phyloP scores from a whole-genome alignment of 1,284 basidiomycete genomes.

The Ganoderma boninense region DNA sequence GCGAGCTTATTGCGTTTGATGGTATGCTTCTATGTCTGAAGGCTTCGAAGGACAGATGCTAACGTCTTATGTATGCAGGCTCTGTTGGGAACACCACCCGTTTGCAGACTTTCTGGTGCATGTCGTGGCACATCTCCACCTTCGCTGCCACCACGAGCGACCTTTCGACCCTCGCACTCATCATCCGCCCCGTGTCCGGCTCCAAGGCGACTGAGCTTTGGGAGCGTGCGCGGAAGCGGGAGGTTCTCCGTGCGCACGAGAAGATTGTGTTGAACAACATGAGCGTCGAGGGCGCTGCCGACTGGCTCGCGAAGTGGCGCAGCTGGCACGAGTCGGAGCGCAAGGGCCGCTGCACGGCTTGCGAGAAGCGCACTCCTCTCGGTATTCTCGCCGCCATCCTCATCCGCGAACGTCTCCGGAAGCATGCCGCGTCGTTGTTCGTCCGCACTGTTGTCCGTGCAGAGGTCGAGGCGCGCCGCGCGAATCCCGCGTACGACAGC shows the following conservation, averaged over 20 bases:
- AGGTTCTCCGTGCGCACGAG: constrained; percentile 56
- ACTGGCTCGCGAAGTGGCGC: constrained; percentile 47
- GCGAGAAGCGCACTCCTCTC: constrained; percentile 52
- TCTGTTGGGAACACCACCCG: constrained; percentile 51
- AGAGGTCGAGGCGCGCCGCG: constrained; percentile 27
- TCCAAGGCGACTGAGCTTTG: constrained; percentile 48
- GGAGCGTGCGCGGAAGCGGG: constrained; percentile 41
- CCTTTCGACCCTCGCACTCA: constrained; percentile 64
- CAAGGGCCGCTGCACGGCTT: constrained; percentile 43
- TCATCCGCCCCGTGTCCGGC: constrained; percentile 52
- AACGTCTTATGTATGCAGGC: constrained; percentile 25
- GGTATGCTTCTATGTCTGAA: constrained; percentile 32
- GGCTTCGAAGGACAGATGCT: not conserved
- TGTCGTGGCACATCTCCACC: constrained; percentile 52
- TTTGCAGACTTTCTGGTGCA: constrained; percentile 59
- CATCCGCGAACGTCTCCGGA: constrained; percentile 57
- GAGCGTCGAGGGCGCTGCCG: constrained; percentile 56
- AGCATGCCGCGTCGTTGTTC: constrained; percentile 59
- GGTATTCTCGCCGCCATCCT: constrained; percentile 57
- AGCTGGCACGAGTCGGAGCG: constrained; percentile 42
- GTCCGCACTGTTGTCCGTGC: constrained; percentile 53
- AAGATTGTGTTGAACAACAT: constrained; percentile 61
- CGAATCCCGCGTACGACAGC: constrained; percentile 24
- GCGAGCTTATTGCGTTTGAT: constrained; percentile 58
- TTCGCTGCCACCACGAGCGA: constrained; percentile 53